Conservation (phyloP, 768 basidiomycete species). For the Suillus subalutaceus region DNA sequence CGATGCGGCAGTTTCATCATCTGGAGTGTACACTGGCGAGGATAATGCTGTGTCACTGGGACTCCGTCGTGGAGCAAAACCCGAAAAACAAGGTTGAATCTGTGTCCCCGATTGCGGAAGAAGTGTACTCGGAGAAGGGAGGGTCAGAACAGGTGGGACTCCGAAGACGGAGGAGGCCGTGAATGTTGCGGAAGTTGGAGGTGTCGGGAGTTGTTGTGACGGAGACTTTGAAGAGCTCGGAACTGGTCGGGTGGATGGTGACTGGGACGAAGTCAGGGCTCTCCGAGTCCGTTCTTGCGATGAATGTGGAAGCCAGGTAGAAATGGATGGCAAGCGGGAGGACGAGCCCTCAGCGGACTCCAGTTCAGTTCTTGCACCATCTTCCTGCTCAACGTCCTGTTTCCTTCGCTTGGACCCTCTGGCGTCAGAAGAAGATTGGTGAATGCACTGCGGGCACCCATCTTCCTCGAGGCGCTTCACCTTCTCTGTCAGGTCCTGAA, state of each 20-base stretch:
- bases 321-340: constrained; percentile 64
- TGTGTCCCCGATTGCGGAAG: constrained; percentile 16
- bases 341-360: neutral
- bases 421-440: constrained; percentile 17
- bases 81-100: constrained; percentile 27
- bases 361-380: neutral
- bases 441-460: constrained; percentile 20
- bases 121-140: constrained; percentile 36
- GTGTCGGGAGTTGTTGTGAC: constrained; percentile 51
- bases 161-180: constrained; percentile 37
- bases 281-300: constrained; percentile 20
- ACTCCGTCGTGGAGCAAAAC: constrained; percentile 23
- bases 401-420: constrained; percentile 4
- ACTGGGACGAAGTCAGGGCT: constrained; percentile 37
- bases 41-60: constrained; percentile 24
- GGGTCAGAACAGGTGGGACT: constrained; percentile 44
- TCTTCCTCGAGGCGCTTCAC: constrained; percentile 48
- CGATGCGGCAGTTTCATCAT: constrained; percentile 73
- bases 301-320: constrained; percentile 58
- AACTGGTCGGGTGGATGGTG: constrained; percentile 35
- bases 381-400: neutral
- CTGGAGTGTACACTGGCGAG: constrained; percentile 42
- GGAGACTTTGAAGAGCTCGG: constrained; percentile 14
- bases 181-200: constrained; percentile 58
- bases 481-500: constrained; percentile 67